These are phyloP conservation scores for Byssochlamys sp. DNA, from an alignment of 2,329 filamentous ascomycete genomes.

Conservation along the genomic window DNA sequence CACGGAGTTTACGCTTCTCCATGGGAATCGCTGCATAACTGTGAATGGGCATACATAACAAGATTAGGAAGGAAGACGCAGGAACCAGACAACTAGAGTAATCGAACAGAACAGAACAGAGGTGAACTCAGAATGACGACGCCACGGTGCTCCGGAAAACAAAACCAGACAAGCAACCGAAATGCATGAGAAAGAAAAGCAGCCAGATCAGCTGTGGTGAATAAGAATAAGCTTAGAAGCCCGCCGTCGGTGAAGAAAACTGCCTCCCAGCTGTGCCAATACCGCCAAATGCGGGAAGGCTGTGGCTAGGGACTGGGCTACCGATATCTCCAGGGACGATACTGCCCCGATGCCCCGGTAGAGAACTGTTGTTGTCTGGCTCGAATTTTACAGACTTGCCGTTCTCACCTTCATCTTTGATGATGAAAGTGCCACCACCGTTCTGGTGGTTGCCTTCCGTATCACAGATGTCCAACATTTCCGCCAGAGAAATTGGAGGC, in stretches of 20 bases:
- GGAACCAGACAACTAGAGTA: neutral
- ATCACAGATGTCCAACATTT: conserved; percentile 77
- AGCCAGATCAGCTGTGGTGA: conserved; percentile 1
- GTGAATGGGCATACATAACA: conserved; percentile 6
- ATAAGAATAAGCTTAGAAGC: conserved; percentile 22
- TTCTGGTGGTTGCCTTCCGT: conserved; percentile 80
- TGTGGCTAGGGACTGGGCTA: conserved; percentile 49
- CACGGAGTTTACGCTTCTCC: conserved; percentile 19
- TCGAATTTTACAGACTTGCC: conserved; percentile 41
- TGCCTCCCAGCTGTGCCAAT: conserved; percentile 28
- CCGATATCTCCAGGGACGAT: conserved; percentile 57
- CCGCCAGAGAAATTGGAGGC: conserved; percentile 48
- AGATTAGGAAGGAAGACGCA: neutral
- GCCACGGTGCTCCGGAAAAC: conserved; percentile 8
- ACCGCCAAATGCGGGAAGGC: conserved; percentile 29
- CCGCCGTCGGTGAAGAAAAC: conserved; percentile 28
- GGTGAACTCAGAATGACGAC: neutral
- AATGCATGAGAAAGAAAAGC: conserved; percentile 6
- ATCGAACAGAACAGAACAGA: neutral
- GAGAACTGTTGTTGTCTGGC: conserved; percentile 40
- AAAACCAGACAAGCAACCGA: conserved; percentile 9
- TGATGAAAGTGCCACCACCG: conserved; percentile 78
- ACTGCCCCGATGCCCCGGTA: conserved; percentile 33
- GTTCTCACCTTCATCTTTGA: conserved; percentile 43
- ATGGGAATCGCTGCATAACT: conserved; percentile 27